Percentiles rank a stretch among this genome's conserved stretches.
phyloP scores from a whole-genome alignment of 495 filamentous ascomycete genomes.

The Neurospora cerealis region DNA sequence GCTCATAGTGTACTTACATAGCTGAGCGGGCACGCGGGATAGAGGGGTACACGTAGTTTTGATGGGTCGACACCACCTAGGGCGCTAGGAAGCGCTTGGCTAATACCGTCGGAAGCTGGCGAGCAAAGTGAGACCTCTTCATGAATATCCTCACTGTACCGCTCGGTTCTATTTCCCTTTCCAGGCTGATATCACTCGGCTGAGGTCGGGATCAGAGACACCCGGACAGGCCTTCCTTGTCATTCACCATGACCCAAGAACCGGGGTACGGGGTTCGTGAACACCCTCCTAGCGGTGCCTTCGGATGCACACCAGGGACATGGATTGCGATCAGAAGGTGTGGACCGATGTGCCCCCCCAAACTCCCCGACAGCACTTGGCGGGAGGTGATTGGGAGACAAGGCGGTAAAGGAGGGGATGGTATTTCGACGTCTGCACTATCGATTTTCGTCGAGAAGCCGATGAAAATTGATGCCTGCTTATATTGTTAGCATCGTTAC shows the following conservation, averaged over 20 bases:
- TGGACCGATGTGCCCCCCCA: neutral
- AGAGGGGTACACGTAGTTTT: neutral
- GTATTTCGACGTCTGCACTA: neutral
- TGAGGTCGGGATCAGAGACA: conserved; percentile 26
- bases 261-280: conserved; percentile 5
- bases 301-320: conserved; percentile 3
- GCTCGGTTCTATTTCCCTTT: neutral
- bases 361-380: conserved; percentile 1
- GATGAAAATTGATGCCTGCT: neutral
- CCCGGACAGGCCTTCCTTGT: conserved; percentile 29
- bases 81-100: neutral
- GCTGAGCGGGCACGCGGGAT: neutral
- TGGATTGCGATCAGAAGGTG: conserved; percentile 5
- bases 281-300: conserved; percentile 8
- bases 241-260: conserved; percentile 12
- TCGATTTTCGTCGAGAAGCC: neutral
- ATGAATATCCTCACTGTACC: neutral
- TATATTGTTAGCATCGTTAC: neutral
- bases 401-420: neutral
- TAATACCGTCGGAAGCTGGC: neutral
- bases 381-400: conserved; percentile 6
- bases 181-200: neutral
- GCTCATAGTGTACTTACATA: neutral
- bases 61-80: neutral
- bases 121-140: neutral